Conservation (phyloP, 495 filamentous ascomycete genomes). For the Daldinia loculata region DNA sequence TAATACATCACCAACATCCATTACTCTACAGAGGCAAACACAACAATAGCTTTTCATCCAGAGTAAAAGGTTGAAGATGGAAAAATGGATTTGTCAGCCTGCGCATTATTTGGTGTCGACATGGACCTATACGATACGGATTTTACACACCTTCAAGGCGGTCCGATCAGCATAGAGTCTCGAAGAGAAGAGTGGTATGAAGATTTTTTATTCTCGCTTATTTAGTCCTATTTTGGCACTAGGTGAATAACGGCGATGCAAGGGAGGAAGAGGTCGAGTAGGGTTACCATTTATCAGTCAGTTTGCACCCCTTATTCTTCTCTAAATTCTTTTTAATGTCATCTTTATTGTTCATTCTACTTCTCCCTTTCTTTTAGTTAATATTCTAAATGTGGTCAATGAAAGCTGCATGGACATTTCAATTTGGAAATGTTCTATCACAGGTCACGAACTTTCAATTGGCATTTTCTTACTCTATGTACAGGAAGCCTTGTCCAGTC, state of each 20-base stretch:
- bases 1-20: not conserved
- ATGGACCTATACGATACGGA: too few relatives aligned
- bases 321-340: not conserved
- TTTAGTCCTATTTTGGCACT: not conserved
- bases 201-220: too few relatives aligned
- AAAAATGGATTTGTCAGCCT: not conserved
- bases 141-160: not conserved
- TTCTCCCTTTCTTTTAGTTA: not conserved
- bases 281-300: not conserved
- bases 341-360: not conserved
- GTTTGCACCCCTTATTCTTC: not conserved
- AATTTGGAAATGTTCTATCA: not conserved
- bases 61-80: not conserved
- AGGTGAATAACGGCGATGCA: not conserved
- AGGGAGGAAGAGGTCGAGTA: not conserved
- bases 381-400: not conserved
- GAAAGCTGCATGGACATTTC: not conserved
- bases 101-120: not conserved
- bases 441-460: not conserved
- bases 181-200: not conserved
- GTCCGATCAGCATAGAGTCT: not conserved
- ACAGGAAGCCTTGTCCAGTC: too few relatives aligned
- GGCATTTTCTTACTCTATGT: not conserved
- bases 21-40: not conserved
- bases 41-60: not conserved